Evolutionary conservation across 2,329 filamentous ascomycete species (phyloP), one percentile per base, ranked within the genome.

Genomic region (Alternaria infectoria): DNA sequence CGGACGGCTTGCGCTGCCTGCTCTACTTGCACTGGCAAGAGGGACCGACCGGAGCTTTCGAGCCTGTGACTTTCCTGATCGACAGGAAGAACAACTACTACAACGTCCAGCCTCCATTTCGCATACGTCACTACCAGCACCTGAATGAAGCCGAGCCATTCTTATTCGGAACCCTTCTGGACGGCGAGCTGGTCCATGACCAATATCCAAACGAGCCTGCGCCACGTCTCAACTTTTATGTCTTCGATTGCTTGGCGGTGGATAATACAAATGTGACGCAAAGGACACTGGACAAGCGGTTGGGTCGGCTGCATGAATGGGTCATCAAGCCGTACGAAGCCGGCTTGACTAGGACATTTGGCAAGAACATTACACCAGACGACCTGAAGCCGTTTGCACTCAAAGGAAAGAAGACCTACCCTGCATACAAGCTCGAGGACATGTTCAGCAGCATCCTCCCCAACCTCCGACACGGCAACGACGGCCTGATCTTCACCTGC

Each of bases 1-100:
- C 95, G 1, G 96, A 99, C 77, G 96, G 96, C 58, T 93, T 98
- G 67, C 90, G 96, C 67, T 97, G 96, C 79, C 87, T 99, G n/a
- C 88, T 99, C 68, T 98, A 96, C 84, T 89, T 96, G 69, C 93
- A 92, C 54, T 90, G 91, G 76, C 83, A 84, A 23, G 86, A 89
- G 45, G 78, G 65, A 15, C 62, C 54, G 3, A 58, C 49, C 10
- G 65, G 56, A 17, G 45, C 50, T 23, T 59, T 74, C 46, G 69
- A 74, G 44, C 76, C 77, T 19, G 87, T 90, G 23, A 92, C 96
- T 76, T 97, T 97, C 83, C 86, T 99, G 60, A 97, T 99, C 81
- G 95, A 99, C 82, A 93, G 96, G 76, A 97, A 94, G 82, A 98
- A 99, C 82, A 93, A 98, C 79, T 99, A 96, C 84, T 97, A 95